A percentile compares a stretch with the other conserved stretches of the same genome.
These are phyloP conservation scores for Cercospora janseana DNA, from an alignment of 2,329 filamentous ascomycete species.

Conservation along the genomic window DNA sequence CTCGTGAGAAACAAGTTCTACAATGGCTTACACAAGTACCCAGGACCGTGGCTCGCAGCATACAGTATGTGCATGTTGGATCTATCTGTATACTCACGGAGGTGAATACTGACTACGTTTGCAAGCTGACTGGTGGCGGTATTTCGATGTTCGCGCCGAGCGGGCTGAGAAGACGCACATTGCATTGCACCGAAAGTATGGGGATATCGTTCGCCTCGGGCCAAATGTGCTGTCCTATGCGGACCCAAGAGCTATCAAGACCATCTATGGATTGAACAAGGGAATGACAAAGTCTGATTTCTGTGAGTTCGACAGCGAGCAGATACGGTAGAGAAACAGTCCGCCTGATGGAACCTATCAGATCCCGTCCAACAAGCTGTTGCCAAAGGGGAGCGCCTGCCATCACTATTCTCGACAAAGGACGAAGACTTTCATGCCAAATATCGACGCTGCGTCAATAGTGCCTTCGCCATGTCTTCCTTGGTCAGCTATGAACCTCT, in stretches of 20 bases:
- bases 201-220: slow-evolving; percentile 70
- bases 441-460: slow-evolving; percentile 72
- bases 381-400: slow-evolving; percentile 64
- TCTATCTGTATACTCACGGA: too few species aligned
- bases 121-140: slow-evolving; percentile 69
- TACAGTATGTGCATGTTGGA: slow-evolving; percentile 41
- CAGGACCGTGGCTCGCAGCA: slow-evolving; percentile 67
- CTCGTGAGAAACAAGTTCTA: slow-evolving; percentile 49
- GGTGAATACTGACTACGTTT: too few species aligned
- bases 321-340: too few species aligned
- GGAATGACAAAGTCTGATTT: slow-evolving; percentile 80
- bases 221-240: slow-evolving; percentile 73
- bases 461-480: slow-evolving; percentile 73
- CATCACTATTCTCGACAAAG: slow-evolving; percentile 73
- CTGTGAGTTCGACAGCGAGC: slow-evolving; percentile 41
- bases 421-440: slow-evolving; percentile 73
- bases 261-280: slow-evolving; percentile 80
- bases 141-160: slow-evolving; percentile 64
- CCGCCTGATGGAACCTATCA: too few species aligned
- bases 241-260: slow-evolving; percentile 68
- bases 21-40: slow-evolving; percentile 66
- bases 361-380: slow-evolving; percentile 73
- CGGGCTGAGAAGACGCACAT: slow-evolving; percentile 67
- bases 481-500: slow-evolving; percentile 77
- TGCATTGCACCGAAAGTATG: slow-evolving; percentile 66